Percentiles rank a stretch among this genome's conserved stretches.
phyloP scores from a whole-genome alignment of 192 early-diverging fungal genomes.

The Coemansia sp. region DNA sequence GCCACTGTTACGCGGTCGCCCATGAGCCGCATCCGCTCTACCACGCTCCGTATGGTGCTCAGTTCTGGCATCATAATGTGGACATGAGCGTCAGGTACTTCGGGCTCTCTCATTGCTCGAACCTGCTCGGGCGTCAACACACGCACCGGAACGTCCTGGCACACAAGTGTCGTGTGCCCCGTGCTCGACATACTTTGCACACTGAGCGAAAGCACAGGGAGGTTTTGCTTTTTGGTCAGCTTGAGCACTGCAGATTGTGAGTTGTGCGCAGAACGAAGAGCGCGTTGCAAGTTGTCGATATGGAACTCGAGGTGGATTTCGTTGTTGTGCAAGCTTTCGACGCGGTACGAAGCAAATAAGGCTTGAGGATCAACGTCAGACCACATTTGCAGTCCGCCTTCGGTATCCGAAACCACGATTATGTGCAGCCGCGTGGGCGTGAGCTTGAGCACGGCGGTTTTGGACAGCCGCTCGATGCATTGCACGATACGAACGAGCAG shows the following conservation, averaged over 20 bases:
- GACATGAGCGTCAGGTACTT: conserved; percentile 61
- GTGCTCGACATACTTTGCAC: conserved; percentile 36
- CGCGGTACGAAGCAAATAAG: conserved; percentile 69
- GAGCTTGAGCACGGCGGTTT: conserved; percentile 66
- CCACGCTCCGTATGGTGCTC: conserved; percentile 62
- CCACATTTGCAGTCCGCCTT: conserved; percentile 72
- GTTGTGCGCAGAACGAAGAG: conserved; percentile 61
- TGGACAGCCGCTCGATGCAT: conserved; percentile 70
- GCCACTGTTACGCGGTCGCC: conserved; percentile 63
- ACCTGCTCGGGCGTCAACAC: conserved; percentile 59
- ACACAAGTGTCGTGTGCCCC: conserved; percentile 33
- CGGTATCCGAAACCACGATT: conserved; percentile 61
- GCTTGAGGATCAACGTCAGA: conserved; percentile 55
- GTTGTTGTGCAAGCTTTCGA: conserved; percentile 64
- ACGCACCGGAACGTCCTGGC: conserved; percentile 65
- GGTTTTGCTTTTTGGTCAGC: conserved; percentile 59
- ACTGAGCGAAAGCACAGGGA: conserved; percentile 30
- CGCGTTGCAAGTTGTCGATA: conserved; percentile 66
- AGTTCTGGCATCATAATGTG: conserved; percentile 79
- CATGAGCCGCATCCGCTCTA: conserved; percentile 65
- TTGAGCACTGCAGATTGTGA: conserved; percentile 57
- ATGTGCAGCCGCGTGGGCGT: conserved; percentile 64
- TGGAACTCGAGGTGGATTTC: conserved; percentile 73
- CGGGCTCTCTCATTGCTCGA: conserved; percentile 58
- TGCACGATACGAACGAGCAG: conserved; percentile 44